phyloP scores from a whole-genome alignment of 2,329 filamentous ascomycete species.

The Mycogone perniciosa region DNA sequence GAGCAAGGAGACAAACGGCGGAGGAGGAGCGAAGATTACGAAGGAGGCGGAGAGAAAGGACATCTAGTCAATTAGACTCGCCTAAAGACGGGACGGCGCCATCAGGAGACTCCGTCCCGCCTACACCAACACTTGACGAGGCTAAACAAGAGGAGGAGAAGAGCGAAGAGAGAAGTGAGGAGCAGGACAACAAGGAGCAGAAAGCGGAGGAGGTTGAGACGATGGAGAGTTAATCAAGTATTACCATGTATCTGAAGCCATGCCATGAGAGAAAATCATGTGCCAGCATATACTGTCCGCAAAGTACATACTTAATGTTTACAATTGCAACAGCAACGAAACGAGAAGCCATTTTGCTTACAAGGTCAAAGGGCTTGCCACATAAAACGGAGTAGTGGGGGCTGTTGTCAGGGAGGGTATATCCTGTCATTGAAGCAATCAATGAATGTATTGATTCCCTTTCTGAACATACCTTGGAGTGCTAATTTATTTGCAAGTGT shows the following conservation, averaged over 20 bases:
- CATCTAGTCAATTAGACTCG: constrained; percentile 31
- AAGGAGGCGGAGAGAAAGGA: constrained; percentile 59
- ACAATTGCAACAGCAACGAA: constrained; percentile 20
- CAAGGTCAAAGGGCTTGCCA: too few relatives aligned
- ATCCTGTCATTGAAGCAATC: not conserved
- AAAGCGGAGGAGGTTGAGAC: constrained; percentile 10
- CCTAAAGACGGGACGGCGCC: constrained; percentile 19
- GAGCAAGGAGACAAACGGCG: constrained; percentile 60
- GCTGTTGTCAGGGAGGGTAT: not conserved
- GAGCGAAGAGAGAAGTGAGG: constrained; percentile 9
- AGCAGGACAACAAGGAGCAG: constrained; percentile 13
- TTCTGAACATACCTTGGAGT: constrained; percentile 1
- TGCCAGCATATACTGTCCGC: constrained; percentile 20
- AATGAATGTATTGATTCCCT: not conserved
- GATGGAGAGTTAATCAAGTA: constrained; percentile 6
- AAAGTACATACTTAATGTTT: constrained; percentile 33
- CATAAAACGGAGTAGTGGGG: too few relatives aligned
- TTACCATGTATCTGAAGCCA: constrained; percentile 10
- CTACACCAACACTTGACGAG: constrained; percentile 10
- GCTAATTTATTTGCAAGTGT: not conserved
- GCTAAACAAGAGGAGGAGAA: constrained; percentile 11
- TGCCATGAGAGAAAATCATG: constrained; percentile 15
- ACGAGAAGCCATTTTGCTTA: not conserved
- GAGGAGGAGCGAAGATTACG: constrained; percentile 69
- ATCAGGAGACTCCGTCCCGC: constrained; percentile 11